These are phyloP conservation scores for Plasmodium cynomolgi DNA, from an alignment of 169 alveolate species.

Conservation along the genomic window DNA sequence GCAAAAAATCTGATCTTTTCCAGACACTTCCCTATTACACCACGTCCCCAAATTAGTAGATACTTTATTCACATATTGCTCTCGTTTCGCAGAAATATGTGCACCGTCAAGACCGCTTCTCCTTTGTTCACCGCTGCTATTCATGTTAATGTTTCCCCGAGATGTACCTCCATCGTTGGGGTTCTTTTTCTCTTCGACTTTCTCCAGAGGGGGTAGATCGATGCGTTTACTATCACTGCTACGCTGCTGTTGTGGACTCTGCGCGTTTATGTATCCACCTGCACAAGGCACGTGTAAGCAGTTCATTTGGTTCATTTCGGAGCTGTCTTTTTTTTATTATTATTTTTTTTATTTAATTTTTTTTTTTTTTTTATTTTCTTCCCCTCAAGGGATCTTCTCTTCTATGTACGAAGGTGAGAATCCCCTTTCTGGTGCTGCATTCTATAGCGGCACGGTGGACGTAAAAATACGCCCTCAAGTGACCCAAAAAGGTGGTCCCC, in stretches of 20 bases:
- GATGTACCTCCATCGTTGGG: background rate
- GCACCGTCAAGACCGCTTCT: background rate
- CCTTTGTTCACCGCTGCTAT: background rate
- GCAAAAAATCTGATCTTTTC: background rate
- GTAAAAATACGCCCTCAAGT: background rate
- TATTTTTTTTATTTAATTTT: too few relatives aligned
- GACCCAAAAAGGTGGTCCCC: background rate
- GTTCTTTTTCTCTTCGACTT: background rate
- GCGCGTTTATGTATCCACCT: background rate
- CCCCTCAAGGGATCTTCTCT: background rate
- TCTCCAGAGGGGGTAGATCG: background rate
- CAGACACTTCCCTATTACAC: background rate
- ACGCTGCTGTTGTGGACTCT: background rate
- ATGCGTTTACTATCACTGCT: background rate
- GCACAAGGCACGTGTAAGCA: background rate
- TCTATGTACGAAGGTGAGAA: background rate
- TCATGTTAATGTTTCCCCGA: background rate
- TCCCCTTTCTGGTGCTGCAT: background rate
- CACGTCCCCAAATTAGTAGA: background rate
- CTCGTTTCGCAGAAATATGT: background rate
- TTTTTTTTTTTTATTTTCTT: background rate
- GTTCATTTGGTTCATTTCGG: background rate
- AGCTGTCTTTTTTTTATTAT: background rate
- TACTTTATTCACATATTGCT: background rate
- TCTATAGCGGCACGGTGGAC: background rate